These are phyloP conservation scores for Diaporthe capsici DNA, from an alignment of 2,329 filamentous ascomycete species.

Conservation along the genomic window DNA sequence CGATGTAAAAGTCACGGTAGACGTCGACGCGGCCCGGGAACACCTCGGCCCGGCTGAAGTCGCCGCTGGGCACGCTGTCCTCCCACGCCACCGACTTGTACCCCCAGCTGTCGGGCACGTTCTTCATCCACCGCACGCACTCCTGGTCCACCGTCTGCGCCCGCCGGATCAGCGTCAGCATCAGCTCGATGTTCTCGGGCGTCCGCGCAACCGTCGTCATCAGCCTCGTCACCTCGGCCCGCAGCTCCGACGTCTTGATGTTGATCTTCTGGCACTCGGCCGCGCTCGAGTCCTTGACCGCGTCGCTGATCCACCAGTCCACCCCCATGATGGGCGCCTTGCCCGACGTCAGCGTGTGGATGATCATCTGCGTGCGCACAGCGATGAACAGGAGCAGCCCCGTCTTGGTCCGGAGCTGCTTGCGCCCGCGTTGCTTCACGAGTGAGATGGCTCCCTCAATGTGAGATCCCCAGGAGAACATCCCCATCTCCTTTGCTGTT, in stretches of 20 bases:
- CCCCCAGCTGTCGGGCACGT: conserved; percentile 65
- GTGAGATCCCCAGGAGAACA: conserved; percentile 74
- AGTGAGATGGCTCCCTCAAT: conserved; percentile 75
- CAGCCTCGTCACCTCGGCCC: conserved; percentile 65
- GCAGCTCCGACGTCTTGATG: conserved; percentile 69
- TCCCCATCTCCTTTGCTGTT: conserved; percentile 66
- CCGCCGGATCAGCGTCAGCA: conserved; percentile 66
- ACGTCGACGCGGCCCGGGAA: conserved; percentile 73
- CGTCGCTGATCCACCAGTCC: conserved; percentile 72
- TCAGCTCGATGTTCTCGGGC: conserved; percentile 63
- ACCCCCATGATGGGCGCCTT: conserved; percentile 66
- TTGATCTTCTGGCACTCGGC: conserved; percentile 65
- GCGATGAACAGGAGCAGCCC: conserved; percentile 71
- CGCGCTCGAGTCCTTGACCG: conserved; percentile 63
- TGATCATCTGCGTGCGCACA: conserved; percentile 73
- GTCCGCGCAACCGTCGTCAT: conserved; percentile 62
- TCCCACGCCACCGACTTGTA: conserved; percentile 70
- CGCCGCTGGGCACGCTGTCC: conserved; percentile 64
- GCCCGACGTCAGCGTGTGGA: conserved; percentile 68
- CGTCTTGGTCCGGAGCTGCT: conserved; percentile 66
- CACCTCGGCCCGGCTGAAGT: conserved; percentile 68
- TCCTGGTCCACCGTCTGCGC: conserved; percentile 68
- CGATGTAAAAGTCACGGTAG: conserved; percentile 71
- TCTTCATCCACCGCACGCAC: conserved; percentile 64
- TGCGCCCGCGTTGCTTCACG: conserved; percentile 69